Evolutionary conservation across 257 asterid species (phyloP).

Genomic region (Ophiorrhiza pumila): DNA sequence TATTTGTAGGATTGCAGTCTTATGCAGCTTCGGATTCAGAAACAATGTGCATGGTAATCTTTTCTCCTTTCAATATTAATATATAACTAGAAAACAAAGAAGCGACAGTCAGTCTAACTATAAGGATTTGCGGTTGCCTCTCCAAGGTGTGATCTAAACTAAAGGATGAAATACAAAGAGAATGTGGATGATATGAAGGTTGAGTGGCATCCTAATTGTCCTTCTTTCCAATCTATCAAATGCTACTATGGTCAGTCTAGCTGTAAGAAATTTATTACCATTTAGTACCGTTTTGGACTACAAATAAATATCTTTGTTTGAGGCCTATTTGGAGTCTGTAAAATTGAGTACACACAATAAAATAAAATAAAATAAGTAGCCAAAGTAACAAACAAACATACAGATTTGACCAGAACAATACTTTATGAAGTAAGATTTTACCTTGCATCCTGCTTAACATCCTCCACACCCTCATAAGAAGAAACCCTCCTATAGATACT

Average conservation of each 20-base stretch:
- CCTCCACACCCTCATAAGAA: conserved; percentile 68
- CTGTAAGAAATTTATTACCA: not conserved
- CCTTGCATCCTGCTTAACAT: conserved; percentile 70
- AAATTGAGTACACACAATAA: not conserved
- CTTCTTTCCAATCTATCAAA: not conserved
- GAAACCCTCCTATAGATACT: conserved; percentile 55
- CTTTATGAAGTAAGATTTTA: conserved; percentile 26
- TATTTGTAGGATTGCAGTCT: too few species aligned
- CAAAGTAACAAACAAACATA: not conserved
- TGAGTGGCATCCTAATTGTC: not conserved
- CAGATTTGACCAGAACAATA: not conserved
- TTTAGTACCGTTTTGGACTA: not conserved
- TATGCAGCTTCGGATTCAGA: too few species aligned
- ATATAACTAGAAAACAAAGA: too few species aligned
- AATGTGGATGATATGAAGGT: not conserved
- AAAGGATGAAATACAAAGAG: not conserved
- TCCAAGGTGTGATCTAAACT: not conserved
- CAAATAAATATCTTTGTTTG: not conserved
- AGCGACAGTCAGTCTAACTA: not conserved
- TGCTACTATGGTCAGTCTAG: not conserved
- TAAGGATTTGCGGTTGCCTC: not conserved
- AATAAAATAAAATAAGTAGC: not conserved
- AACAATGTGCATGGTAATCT: too few species aligned
- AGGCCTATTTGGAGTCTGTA: not conserved
- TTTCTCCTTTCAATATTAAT: too few species aligned